Evolutionary conservation across 2,329 filamentous ascomycete genomes (phyloP), one percentile per base, ranked within the genome.

Genomic region (Atkinsonella texensis): DNA sequence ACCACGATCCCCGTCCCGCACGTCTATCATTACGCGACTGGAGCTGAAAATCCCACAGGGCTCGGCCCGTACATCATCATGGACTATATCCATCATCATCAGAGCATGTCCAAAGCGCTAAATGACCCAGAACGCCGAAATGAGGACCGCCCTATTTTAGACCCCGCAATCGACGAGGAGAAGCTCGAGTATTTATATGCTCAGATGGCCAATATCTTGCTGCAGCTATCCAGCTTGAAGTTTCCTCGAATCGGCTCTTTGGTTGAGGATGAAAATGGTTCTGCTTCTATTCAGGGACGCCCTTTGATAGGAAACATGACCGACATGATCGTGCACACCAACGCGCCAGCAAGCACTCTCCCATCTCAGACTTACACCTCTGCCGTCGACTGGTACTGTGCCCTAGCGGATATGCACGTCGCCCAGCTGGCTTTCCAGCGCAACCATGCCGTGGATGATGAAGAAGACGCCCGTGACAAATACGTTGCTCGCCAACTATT

Each of bases 261-360:
- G 1, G 48, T 55, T 32, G 53, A 67, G 45, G 49, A 58, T 2
- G 55, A 60, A 13, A 51, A 60, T 15, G 57, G 60, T 17, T 52
- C 39, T 23, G 63, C 62, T 58, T 57, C 57, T 41, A 63, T 68
- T 7, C 54, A 52, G 11, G 59, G 60, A 38, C 59, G 67, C 28
- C 69, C 69, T 20, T 54, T 74, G 12, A 68, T 63, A 1, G 51
- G 60, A 9, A 69, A 70, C 50, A 71, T 73, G 66, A 72, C 69
- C 52, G 61, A 68, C 28, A 51, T 68, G 5, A 49, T 65, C 12
- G 56, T 55, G 33, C 53, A 56, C 41, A 57, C 59, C 13, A 53
- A 55, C 38, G 54, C 58, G 35, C 60, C 62, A 41, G 41, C 51
- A 33, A 47, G 46, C 12, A 39, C 60, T 11, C 56, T 65, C n/a